Evolutionary conservation across 495 filamentous ascomycete genomes (phyloP).

Genomic region (Neurospora sp.): DNA sequence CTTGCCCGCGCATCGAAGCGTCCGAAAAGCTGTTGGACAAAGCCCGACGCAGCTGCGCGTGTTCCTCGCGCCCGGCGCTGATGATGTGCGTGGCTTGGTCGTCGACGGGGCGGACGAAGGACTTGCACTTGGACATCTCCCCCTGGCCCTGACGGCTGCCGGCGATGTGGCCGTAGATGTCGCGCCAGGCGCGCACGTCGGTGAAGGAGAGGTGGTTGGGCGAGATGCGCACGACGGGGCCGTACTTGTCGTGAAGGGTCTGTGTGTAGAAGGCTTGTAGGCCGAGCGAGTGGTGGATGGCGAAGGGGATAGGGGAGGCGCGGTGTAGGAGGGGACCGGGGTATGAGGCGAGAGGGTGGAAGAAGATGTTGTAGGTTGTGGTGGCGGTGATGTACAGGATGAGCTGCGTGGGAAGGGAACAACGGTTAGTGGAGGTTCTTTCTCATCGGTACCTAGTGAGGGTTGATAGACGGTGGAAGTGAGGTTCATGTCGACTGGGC

Average conservation of each 20-base stretch:
- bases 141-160: not conserved
- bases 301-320: constrained; percentile 29
- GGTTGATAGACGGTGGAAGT: not conserved
- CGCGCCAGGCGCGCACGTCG: constrained; percentile 41
- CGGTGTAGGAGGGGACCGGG: constrained; percentile 40
- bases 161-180: constrained; percentile 44
- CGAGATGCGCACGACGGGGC: constrained; percentile 43
- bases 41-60: constrained; percentile 31
- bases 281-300: constrained; percentile 6
- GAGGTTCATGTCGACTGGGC: not conserved
- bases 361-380: constrained; percentile 39
- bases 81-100: constrained; percentile 12
- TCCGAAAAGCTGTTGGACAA: constrained; percentile 42
- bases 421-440: not conserved
- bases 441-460: not conserved
- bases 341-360: constrained; percentile 42
- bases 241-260: constrained; percentile 38
- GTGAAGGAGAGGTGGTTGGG: constrained; percentile 49
- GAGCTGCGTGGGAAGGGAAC: not conserved
- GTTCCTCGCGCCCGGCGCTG: constrained; percentile 21
- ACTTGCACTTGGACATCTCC: constrained; percentile 28
- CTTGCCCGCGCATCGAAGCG: constrained; percentile 27
- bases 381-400: not conserved
- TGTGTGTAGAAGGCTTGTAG: not conserved
- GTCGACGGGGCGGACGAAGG: constrained; percentile 5